Percentiles rank a stretch among this genome's conserved stretches.
These are phyloP conservation scores for Sarocladiaceae sp. DNA, from an alignment of 2,329 filamentous ascomycete species.

Conservation along the genomic window DNA sequence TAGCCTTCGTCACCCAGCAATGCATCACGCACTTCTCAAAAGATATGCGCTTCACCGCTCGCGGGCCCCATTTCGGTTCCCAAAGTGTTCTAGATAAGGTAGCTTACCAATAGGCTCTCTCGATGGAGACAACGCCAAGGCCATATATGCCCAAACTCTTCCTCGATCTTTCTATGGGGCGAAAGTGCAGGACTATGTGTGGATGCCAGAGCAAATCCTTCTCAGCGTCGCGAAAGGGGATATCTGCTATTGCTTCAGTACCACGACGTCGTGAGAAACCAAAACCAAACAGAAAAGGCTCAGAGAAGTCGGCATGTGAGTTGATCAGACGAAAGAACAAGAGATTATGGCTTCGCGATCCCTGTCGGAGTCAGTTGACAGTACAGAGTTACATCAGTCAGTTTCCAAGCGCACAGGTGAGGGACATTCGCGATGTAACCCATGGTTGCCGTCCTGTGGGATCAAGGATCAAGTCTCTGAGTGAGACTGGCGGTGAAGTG, in stretches of 20 bases:
- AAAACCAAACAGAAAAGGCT: slow-evolving; percentile 47
- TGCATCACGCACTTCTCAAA: slow-evolving; percentile 28
- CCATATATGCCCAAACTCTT: slow-evolving; percentile 50
- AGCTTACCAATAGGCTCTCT: slow-evolving; percentile 49
- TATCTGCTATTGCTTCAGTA: slow-evolving; percentile 46
- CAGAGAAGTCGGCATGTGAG: slow-evolving; percentile 30
- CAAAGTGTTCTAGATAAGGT: slow-evolving; percentile 41
- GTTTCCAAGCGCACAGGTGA: slow-evolving; percentile 48
- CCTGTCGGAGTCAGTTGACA: slow-evolving; percentile 56
- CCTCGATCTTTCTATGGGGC: slow-evolving; percentile 31
- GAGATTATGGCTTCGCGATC: slow-evolving; percentile 49
- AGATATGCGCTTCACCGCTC: slow-evolving; percentile 31
- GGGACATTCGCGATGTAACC: slow-evolving; percentile 45
- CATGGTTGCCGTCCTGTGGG: slow-evolving; percentile 35
- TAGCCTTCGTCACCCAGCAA: slow-evolving; percentile 27
- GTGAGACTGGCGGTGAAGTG: slow-evolving; percentile 37
- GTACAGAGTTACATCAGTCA: slow-evolving; percentile 51
- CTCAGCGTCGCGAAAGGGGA: slow-evolving; percentile 37
- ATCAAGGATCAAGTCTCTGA: slow-evolving; percentile 40
- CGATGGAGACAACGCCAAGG: slow-evolving; percentile 47
- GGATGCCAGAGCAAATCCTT: slow-evolving; percentile 50
- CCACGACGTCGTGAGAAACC: slow-evolving; percentile 49
- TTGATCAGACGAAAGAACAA: slow-evolving; percentile 20
- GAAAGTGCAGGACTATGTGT: slow-evolving; percentile 29
- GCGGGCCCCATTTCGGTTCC: slow-evolving; percentile 29